These are phyloP conservation scores for Termitomyces sp. DNA, from an alignment of 768 basidiomycete genomes.

Conservation along the genomic window DNA sequence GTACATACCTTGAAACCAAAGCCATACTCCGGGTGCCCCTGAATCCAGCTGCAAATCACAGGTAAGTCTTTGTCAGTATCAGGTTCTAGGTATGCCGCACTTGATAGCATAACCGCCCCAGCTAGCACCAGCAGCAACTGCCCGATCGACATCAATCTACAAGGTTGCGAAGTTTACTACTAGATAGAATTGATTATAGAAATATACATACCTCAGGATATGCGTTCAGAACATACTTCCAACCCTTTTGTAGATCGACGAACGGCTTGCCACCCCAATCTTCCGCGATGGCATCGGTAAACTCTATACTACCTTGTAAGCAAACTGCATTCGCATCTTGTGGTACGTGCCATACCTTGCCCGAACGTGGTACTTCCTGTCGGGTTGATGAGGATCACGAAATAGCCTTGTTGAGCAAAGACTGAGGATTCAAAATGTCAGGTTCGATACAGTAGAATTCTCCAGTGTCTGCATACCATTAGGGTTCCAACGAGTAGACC, in stretches of 20 bases:
- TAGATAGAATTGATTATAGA: neutral
- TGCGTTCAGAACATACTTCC: conserved; percentile 61
- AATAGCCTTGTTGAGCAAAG: conserved; percentile 87
- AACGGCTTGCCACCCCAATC: conserved; percentile 91
- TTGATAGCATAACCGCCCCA: conserved; percentile 91
- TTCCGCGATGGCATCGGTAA: conserved; percentile 76
- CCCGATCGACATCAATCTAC: conserved; percentile 65
- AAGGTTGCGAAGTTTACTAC: neutral
- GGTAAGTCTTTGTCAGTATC: neutral
- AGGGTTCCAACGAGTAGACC: conserved; percentile 93
- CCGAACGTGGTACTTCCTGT: conserved; percentile 94
- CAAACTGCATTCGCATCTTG: neutral
- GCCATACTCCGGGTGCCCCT: conserved; percentile 85
- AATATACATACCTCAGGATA: conserved; percentile 58
- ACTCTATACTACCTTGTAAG: conserved; percentile 37
- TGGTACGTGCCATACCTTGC: conserved; percentile 48
- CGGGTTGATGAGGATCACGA: conserved; percentile 85
- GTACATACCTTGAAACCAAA: conserved; percentile 75
- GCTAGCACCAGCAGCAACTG: conserved; percentile 77
- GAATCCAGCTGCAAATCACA: conserved; percentile 71
- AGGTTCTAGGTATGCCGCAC: conserved; percentile 32
- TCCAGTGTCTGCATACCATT: conserved; percentile 44
- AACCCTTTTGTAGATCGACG: conserved; percentile 70
- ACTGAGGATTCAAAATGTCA: conserved; percentile 32
- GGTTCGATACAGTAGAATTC: neutral